Percentiles rank a stretch among this genome's conserved stretches.
phyloP scores from a whole-genome alignment of 371 early-diverging fungal genomes.

The Thermomucor indicae-seudaticae region DNA sequence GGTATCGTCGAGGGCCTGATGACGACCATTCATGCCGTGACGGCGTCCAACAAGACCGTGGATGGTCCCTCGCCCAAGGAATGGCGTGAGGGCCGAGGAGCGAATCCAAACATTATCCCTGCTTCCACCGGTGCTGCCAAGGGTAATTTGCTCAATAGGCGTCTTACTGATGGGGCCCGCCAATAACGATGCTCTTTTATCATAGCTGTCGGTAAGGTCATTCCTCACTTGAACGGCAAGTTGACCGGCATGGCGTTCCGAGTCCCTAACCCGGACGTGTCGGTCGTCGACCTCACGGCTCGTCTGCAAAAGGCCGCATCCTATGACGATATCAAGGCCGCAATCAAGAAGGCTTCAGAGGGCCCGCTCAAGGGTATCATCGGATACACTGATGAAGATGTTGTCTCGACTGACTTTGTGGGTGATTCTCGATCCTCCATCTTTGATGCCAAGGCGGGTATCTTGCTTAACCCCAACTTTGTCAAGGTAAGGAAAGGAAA shows the following conservation, averaged over 20 bases:
- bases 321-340: conserved; percentile 88
- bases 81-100: conserved; percentile 97
- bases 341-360: conserved; percentile 82
- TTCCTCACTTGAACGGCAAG: conserved; percentile 96
- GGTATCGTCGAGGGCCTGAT: conserved; percentile 86
- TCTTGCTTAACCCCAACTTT: conserved; percentile 93
- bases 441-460: conserved; percentile 98
- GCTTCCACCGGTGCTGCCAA: conserved; percentile 99
- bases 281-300: conserved; percentile 98
- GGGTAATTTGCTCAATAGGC: conserved; percentile 12
- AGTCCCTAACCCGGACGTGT: conserved; percentile 97
- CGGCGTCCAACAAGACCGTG: conserved; percentile 99
- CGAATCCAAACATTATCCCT: conserved; percentile 98
- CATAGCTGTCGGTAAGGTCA: conserved; percentile 96
- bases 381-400: conserved; percentile 93
- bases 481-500: conserved; percentile 64
- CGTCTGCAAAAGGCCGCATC: conserved; percentile 85
- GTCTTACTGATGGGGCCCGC: conserved; percentile 78
- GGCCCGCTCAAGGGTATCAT: conserved; percentile 89
- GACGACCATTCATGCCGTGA: conserved; percentile 98
- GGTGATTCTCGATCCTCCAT: conserved; percentile 89
- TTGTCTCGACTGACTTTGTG: conserved; percentile 97
- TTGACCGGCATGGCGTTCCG: conserved; percentile 99
- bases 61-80: conserved; percentile 98
- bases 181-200: conserved; percentile 49